Conservation (phyloP, 768 basidiomycete species). For the Erythrobasidium yunnanense region DNA sequence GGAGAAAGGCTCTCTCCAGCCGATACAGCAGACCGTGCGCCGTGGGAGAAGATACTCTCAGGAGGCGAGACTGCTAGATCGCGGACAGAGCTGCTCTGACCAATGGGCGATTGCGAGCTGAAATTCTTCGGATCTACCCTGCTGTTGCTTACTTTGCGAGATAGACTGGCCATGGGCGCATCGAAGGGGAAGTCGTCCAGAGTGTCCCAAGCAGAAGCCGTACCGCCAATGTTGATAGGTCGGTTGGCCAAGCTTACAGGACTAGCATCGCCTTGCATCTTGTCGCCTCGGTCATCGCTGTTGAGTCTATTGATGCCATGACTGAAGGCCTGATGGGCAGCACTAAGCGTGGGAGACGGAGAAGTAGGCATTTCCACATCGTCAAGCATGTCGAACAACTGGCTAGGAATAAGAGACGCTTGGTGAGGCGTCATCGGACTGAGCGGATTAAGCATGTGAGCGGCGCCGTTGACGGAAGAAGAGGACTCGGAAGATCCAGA, state of each 20-base stretch:
- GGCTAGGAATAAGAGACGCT: conserved; percentile 36
- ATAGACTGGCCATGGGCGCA: background rate
- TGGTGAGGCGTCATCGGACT: conserved; percentile 39
- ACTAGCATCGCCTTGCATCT: too few species aligned
- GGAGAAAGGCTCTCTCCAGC: conserved; percentile 29
- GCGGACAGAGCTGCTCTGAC: too few species aligned
- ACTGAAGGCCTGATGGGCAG: too few species aligned
- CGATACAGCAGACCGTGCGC: background rate
- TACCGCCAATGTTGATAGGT: background rate
- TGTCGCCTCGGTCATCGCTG: too few species aligned
- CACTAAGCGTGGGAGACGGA: conserved; percentile 29
- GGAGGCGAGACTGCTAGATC: background rate
- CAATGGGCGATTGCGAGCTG: too few species aligned
- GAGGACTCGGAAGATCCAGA: background rate
- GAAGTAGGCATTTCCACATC: conserved; percentile 35
- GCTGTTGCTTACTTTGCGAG: background rate
- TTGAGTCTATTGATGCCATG: too few species aligned
- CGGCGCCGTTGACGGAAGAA: conserved; percentile 20
- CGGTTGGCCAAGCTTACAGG: background rate
- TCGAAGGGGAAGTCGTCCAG: background rate
- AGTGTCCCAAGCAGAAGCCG: background rate
- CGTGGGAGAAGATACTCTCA: background rate
- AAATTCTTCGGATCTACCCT: too few species aligned
- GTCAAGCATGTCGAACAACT: conserved; percentile 39
- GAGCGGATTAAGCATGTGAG: too few species aligned